Evolutionary conservation across 1,284 basidiomycete genomes (phyloP).

Genomic region (Sanghuangporus weigelae): DNA sequence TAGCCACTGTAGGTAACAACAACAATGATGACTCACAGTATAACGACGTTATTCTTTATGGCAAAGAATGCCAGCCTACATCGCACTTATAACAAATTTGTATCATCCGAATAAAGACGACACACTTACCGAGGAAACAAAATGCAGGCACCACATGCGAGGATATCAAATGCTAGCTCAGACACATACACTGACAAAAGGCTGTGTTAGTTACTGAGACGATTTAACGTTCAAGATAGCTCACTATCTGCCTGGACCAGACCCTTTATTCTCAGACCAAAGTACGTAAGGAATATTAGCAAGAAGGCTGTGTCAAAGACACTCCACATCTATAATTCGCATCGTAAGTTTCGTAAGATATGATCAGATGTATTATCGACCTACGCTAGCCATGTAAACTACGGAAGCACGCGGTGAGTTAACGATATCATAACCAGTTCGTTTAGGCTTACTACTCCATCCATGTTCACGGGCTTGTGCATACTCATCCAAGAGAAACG

Average conservation of each 20-base stretch:
- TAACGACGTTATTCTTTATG: slow-evolving; percentile 77
- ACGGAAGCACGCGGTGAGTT: slow-evolving; percentile 11
- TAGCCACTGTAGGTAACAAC: slow-evolving; percentile 1
- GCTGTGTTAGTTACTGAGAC: not conserved
- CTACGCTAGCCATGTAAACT: slow-evolving; percentile 82
- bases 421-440: not conserved
- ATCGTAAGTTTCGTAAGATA: not conserved
- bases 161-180: slow-evolving; percentile 73
- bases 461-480: slow-evolving; percentile 79
- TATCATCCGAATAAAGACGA: not conserved
- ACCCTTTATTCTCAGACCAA: slow-evolving; percentile 62
- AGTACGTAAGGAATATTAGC: slow-evolving; percentile 65
- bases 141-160: slow-evolving; percentile 83
- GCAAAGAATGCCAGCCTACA: slow-evolving; percentile 77
- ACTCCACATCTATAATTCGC: slow-evolving; percentile 68
- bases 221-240: not conserved
- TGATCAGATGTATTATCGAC: slow-evolving; percentile 11
- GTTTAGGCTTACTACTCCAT: slow-evolving; percentile 65
- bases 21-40: slow-evolving; percentile 49
- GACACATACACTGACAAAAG: slow-evolving; percentile 44
- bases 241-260: slow-evolving; percentile 51
- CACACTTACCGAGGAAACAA: slow-evolving; percentile 67
- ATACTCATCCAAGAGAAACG: slow-evolving; percentile 79
- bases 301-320: slow-evolving; percentile 81
- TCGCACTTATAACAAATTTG: slow-evolving; percentile 1